Evolutionary conservation across 441 rosid species (phyloP).

Genomic region (Aquilaria agallochum): DNA sequence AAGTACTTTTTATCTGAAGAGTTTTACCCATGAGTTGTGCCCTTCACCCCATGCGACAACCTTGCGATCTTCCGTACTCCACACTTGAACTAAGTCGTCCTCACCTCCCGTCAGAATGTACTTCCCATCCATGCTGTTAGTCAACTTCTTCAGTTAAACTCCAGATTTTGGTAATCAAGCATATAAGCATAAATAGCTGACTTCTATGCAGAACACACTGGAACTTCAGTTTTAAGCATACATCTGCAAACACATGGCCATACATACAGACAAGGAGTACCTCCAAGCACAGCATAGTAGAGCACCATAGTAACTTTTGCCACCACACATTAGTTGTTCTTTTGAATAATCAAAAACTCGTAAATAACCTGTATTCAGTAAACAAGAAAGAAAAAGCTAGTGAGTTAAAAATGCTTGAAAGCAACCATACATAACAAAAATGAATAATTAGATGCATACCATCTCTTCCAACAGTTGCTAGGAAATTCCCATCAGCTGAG

Average conservation of each 20-base stretch:
- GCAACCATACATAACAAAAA: background rate
- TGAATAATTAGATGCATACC: conserved; percentile 38
- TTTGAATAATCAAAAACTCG: conserved; percentile 82
- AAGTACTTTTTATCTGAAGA: conserved; percentile 8
- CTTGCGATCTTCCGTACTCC: conserved; percentile 99
- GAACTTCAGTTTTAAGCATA: no score
- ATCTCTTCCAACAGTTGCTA: conserved; percentile 98
- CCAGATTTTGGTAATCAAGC: no score
- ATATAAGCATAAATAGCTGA: no score
- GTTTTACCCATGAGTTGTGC: conserved; percentile 95
- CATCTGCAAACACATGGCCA: no score
- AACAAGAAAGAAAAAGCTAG: conserved; percentile 6
- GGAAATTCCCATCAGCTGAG: conserved; percentile 75
- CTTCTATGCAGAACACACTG: no score
- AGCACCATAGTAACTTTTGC: conserved; percentile 96
- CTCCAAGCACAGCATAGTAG: conserved; percentile 96
- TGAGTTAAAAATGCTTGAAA: conserved; percentile 16
- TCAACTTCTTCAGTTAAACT: conserved; percentile 4
- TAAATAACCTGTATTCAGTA: conserved; percentile 58
- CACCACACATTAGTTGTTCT: conserved; percentile 90
- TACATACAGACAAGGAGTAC: conserved; percentile 24
- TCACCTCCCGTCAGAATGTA: conserved; percentile 98
- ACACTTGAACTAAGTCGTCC: conserved; percentile 97
- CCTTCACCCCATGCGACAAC: conserved; percentile 99
- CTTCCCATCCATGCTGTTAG: conserved; percentile 88